A percentile compares a stretch with the other conserved stretches of the same genome.
These are phyloP conservation scores for Coprinopsis cinerea DNA, from an alignment of 768 basidiomycete species.

Conservation along the genomic window DNA sequence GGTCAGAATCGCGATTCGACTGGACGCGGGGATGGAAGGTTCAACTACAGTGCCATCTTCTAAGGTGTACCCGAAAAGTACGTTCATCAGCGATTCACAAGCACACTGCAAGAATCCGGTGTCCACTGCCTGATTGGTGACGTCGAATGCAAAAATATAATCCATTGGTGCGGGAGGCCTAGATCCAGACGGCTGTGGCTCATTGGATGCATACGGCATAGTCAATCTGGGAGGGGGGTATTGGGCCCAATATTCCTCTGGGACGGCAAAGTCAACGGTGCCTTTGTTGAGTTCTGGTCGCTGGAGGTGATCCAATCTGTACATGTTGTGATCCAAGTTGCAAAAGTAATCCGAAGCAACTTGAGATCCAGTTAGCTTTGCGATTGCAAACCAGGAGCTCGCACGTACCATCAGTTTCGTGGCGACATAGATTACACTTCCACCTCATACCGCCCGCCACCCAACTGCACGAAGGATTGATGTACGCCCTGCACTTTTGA, in stretches of 20 bases:
- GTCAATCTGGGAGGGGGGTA: conserved; percentile 51
- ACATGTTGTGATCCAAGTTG: conserved; percentile 69
- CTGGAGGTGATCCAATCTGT: conserved; percentile 73
- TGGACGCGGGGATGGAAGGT: conserved; percentile 47
- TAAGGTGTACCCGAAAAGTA: conserved; percentile 55
- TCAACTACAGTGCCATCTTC: conserved; percentile 36
- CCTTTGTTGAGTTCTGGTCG: conserved; percentile 87
- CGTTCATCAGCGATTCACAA: conserved; percentile 53
- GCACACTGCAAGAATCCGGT: conserved; percentile 67
- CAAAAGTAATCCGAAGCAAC: conserved; percentile 81
- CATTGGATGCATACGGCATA: conserved; percentile 47
- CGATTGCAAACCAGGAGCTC: conserved; percentile 7
- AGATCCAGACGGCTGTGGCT: conserved; percentile 38
- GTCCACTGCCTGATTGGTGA: conserved; percentile 59
- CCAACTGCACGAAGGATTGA: conserved; percentile 94
- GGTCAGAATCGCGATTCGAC: conserved; percentile 72
- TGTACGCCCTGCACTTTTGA: conserved; percentile 76
- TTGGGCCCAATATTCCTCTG: conserved; percentile 80
- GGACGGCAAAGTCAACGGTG: conserved; percentile 85
- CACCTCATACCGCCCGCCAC: conserved; percentile 76
- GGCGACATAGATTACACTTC: conserved; percentile 87
- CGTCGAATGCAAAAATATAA: conserved; percentile 85
- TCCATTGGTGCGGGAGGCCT: conserved; percentile 61
- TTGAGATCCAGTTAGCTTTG: conserved; percentile 23
- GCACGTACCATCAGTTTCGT: conserved; percentile 75